Conservation (phyloP, 2,329 filamentous ascomycete species). For the Microdochium paspali region DNA sequence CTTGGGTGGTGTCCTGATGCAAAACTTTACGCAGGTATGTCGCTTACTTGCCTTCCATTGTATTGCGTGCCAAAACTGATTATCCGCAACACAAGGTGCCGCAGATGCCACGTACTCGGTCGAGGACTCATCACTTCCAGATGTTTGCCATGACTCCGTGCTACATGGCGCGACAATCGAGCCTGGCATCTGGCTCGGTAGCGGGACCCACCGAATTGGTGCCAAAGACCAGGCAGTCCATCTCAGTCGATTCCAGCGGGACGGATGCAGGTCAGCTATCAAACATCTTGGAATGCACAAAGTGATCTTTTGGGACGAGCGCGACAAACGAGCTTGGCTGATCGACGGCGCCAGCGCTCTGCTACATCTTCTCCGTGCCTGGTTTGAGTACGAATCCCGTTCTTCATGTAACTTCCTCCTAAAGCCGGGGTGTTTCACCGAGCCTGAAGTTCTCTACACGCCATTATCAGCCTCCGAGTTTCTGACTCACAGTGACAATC, state of each 20-base stretch:
- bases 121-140: neutral
- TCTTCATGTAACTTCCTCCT: conserved; percentile 9
- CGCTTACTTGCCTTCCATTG: neutral
- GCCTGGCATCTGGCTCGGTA: neutral
- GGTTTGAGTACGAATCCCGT: conserved; percentile 9
- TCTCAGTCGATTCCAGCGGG: neutral
- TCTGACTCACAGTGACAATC: conserved; percentile 4
- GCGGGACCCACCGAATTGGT: neutral
- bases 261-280: neutral
- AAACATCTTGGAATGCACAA: neutral
- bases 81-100: neutral
- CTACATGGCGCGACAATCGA: neutral
- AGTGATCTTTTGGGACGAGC: conserved; percentile 23
- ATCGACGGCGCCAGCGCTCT: conserved; percentile 24
- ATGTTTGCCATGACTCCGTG: neutral
- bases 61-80: neutral
- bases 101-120: neutral
- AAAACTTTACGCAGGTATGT: neutral
- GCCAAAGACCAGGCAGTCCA: neutral
- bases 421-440: conserved; percentile 1
- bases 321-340: conserved; percentile 22
- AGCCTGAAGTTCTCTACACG: neutral
- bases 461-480: neutral
- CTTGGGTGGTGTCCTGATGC: neutral
- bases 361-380: conserved; percentile 23